Conservation (phyloP, 306 rosid species). For the Begonia peltatifolia region DNA sequence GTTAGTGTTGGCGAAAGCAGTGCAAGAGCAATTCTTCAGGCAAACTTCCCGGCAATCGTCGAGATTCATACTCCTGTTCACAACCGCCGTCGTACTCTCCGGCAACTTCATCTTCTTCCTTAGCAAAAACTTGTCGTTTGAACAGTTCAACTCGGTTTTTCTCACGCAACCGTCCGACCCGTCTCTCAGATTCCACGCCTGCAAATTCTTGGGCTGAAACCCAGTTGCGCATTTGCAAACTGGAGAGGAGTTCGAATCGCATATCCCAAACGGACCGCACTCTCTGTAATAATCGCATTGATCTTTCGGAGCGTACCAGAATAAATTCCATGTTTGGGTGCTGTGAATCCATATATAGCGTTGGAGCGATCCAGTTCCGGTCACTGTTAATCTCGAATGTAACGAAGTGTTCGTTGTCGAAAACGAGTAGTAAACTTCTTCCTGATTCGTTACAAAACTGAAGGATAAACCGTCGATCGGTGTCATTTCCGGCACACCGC, state of each 20-base stretch:
- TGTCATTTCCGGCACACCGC: constrained; percentile 62
- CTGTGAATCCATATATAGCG: constrained; percentile 31
- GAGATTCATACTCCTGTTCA: constrained; percentile 22
- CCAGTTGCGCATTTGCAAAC: constrained; percentile 49
- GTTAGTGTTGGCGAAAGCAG: constrained; percentile 32
- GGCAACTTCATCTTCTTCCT: constrained; percentile 13
- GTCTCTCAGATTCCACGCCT: constrained; percentile 61
- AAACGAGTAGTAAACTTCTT: constrained; percentile 36
- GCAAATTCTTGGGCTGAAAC: constrained; percentile 35
- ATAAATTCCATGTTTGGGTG: constrained; percentile 24
- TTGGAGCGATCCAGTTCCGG: constrained; percentile 18
- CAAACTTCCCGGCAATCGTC: constrained; percentile 31
- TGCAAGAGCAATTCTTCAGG: constrained; percentile 42
- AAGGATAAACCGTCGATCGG: constrained; percentile 16
- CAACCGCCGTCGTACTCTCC: background rate
- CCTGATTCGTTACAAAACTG: constrained; percentile 13
- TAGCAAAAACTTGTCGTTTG: constrained; percentile 30
- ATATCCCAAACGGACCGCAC: constrained; percentile 55
- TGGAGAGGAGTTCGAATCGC: constrained; percentile 49
- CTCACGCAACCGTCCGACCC: constrained; percentile 71
- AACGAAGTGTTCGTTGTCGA: constrained; percentile 3
- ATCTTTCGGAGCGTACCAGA: constrained; percentile 59
- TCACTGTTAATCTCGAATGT: constrained; percentile 28
- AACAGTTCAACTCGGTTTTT: constrained; percentile 27
- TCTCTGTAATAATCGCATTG: constrained; percentile 14